These are phyloP conservation scores for Penicillium goetzii DNA, from an alignment of 495 filamentous ascomycete genomes.

Conservation along the genomic window DNA sequence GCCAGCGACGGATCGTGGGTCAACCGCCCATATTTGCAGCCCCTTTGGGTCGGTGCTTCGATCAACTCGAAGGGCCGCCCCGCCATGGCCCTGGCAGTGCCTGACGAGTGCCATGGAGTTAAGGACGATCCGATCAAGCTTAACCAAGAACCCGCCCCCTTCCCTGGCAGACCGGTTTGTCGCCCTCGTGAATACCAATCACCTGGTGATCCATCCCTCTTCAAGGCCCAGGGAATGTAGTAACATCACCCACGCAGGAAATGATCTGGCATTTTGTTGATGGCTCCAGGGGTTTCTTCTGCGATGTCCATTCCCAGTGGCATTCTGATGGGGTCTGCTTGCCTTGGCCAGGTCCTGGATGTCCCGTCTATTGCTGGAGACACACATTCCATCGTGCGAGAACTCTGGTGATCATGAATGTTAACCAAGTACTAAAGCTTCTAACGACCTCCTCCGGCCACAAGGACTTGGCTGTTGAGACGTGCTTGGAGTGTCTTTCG, in stretches of 20 bases:
- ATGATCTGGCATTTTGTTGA: conserved; percentile 25
- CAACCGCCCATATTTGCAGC: conserved; percentile 19
- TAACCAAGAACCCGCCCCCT: neutral
- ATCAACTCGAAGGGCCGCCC: conserved; percentile 1
- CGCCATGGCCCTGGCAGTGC: conserved; percentile 8
- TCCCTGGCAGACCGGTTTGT: conserved; percentile 19
- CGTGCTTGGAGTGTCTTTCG: conserved; percentile 12
- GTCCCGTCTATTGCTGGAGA: conserved; percentile 5
- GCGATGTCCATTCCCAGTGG: conserved; percentile 26
- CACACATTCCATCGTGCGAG: conserved; percentile 26
- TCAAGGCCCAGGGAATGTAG: conserved; percentile 23
- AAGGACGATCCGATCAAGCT: conserved; percentile 4
- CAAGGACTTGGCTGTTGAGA: neutral
- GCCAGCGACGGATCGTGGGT: neutral
- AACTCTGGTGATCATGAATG: conserved; percentile 28
- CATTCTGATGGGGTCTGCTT: conserved; percentile 28
- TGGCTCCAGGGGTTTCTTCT: neutral
- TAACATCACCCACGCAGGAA: conserved; percentile 16
- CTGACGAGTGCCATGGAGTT: neutral
- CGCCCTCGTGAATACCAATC: conserved; percentile 25
- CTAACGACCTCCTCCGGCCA: conserved; percentile 17
- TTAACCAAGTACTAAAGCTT: conserved; percentile 32
- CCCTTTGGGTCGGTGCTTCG: neutral
- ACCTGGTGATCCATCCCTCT: conserved; percentile 22
- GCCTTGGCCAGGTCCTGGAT: conserved; percentile 5